These are phyloP conservation scores for Apophysomyces trapeziformis DNA, from an alignment of 371 early-diverging fungal species.

Conservation along the genomic window DNA sequence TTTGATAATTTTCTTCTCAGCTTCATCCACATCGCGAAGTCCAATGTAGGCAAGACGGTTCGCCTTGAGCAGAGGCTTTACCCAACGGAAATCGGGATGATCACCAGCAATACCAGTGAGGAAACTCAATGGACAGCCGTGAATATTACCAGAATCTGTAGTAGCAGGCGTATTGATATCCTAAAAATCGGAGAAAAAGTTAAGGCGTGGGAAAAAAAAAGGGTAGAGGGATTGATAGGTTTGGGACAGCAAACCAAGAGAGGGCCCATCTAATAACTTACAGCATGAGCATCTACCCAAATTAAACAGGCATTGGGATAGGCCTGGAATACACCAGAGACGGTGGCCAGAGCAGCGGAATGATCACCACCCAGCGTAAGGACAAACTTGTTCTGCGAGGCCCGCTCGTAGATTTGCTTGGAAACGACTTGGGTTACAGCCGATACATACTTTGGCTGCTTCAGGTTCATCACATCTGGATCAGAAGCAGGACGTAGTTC, in stretches of 20 bases:
- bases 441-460: slow-evolving; percentile 87
- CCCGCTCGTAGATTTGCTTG: slow-evolving; percentile 60
- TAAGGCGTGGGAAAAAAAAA: slow-evolving; percentile 7
- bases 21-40: slow-evolving; percentile 91
- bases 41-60: slow-evolving; percentile 94
- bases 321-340: slow-evolving; percentile 80
- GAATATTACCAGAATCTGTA: slow-evolving; percentile 92
- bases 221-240: slow-evolving; percentile 8
- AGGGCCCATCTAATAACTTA: slow-evolving; percentile 38
- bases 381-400: slow-evolving; percentile 78
- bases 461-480: slow-evolving; percentile 75
- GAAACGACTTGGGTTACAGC: slow-evolving; percentile 75
- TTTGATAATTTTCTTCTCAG: slow-evolving; percentile 82
- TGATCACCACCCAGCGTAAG: slow-evolving; percentile 97
- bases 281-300: slow-evolving; percentile 98
- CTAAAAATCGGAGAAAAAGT: slow-evolving; percentile 31
- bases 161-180: slow-evolving; percentile 96
- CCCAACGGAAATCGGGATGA: slow-evolving; percentile 82
- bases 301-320: slow-evolving; percentile 89
- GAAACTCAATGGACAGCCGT: slow-evolving; percentile 95
- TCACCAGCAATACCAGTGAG: slow-evolving; percentile 81
- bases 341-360: slow-evolving; percentile 90
- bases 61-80: slow-evolving; percentile 75
- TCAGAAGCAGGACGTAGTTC: slow-evolving; percentile 64
- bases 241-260: no score